phyloP scores from a whole-genome alignment of 2,329 filamentous ascomycete species.

The Fusarium camptoceras region DNA sequence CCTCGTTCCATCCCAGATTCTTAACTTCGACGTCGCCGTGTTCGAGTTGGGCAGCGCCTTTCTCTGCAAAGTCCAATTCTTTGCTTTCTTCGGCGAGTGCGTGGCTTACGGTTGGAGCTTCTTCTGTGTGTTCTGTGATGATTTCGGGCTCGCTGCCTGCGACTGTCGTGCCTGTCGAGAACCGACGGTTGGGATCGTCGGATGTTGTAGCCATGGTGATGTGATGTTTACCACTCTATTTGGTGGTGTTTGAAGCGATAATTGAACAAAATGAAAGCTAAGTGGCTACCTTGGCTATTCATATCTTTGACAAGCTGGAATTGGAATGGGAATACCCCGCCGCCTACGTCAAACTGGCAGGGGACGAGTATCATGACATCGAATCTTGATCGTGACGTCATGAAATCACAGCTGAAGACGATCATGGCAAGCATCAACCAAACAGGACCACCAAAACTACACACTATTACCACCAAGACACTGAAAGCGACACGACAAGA shows the following conservation, averaged over 20 bases:
- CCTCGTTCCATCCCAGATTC: slow-evolving; percentile 77
- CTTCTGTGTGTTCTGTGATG: slow-evolving; percentile 44
- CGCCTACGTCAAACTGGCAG: slow-evolving; percentile 38
- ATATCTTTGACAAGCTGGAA: background rate
- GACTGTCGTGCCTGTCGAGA: slow-evolving; percentile 28
- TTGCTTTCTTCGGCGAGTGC: slow-evolving; percentile 51
- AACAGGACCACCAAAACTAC: background rate
- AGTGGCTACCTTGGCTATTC: background rate
- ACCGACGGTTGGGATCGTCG: slow-evolving; percentile 29
- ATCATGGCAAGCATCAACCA: slow-evolving; percentile 1
- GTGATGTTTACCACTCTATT: background rate
- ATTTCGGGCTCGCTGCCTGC: slow-evolving; percentile 48
- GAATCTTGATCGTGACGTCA: slow-evolving; percentile 27
- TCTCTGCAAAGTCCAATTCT: slow-evolving; percentile 50
- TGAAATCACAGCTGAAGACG: slow-evolving; percentile 17
- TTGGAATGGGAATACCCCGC: slow-evolving; percentile 35
- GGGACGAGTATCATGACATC: slow-evolving; percentile 27
- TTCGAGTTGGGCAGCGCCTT: slow-evolving; percentile 59
- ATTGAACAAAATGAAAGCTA: background rate
- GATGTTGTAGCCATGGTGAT: slow-evolving; percentile 20
- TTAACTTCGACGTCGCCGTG: slow-evolving; percentile 67
- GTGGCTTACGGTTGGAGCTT: slow-evolving; percentile 53
- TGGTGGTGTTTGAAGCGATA: background rate
- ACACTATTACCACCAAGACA: background rate
- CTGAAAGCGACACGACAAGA: background rate